Percentiles rank a stretch among this genome's conserved stretches.
Conservation (phyloP, 768 basidiomycete species). For the Naganishia vaughanmartiniae region DNA sequence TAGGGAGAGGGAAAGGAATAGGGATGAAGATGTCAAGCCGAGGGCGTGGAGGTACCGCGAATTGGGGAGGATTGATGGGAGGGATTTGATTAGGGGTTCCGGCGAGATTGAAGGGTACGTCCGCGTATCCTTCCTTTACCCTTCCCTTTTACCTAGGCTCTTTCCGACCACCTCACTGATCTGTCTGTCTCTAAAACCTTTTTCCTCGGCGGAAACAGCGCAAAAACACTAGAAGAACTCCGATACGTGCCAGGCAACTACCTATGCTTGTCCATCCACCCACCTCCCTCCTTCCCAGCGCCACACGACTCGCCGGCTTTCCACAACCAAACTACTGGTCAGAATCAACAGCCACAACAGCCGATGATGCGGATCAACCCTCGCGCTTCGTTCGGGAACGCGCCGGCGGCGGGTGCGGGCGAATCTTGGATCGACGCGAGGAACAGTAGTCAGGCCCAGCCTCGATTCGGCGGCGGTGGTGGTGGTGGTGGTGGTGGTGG, state of each 20-base stretch:
- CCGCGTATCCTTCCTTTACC: not conserved
- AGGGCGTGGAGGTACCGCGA: slow-evolving; percentile 9
- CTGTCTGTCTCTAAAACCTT: not conserved
- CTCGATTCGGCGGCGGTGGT: not conserved
- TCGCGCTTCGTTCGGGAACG: not conserved
- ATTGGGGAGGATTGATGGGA: slow-evolving; percentile 9
- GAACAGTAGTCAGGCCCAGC: not conserved
- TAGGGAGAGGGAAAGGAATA: no score
- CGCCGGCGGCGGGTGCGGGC: no score
- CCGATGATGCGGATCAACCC: not conserved
- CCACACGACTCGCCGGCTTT: not conserved
- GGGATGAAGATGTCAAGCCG: not conserved
- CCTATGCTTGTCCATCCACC: slow-evolving; percentile 15
- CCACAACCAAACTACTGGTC: no score
- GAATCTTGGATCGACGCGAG: slow-evolving; percentile 12
- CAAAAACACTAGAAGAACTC: slow-evolving; percentile 11
- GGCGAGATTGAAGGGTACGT: slow-evolving; percentile 14
- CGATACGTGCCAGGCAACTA: slow-evolving; percentile 10
- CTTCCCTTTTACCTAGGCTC: not conserved
- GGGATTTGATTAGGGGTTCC: not conserved
- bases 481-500: not conserved
- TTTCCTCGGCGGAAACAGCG: not conserved
- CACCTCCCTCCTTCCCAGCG: not conserved
- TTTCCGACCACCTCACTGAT: not conserved
- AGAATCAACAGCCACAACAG: not conserved